A percentile compares a stretch with the other conserved stretches of the same genome.
phyloP scores from a whole-genome alignment of 2,329 filamentous ascomycete genomes.

The Sporothrix brunneoviolacea region DNA sequence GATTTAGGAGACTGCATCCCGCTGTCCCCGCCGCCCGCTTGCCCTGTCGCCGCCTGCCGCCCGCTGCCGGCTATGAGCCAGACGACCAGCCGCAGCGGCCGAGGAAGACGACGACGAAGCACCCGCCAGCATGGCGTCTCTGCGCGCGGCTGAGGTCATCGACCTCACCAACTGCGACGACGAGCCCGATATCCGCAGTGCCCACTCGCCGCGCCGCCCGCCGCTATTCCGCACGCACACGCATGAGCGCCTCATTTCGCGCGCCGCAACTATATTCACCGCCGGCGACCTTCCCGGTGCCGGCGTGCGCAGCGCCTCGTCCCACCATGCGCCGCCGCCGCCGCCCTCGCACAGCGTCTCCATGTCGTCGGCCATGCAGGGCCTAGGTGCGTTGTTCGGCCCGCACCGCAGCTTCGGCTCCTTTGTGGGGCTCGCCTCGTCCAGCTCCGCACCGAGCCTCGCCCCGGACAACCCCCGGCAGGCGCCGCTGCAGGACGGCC shows the following conservation, averaged over 20 bases:
- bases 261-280: not conserved
- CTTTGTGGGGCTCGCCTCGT: not conserved
- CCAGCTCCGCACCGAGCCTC: no score
- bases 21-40: no score
- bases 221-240: not conserved
- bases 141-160: constrained; percentile 12
- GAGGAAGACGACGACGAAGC: constrained; percentile 1
- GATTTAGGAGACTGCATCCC: no score
- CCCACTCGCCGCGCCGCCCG: constrained; percentile 9
- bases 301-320: not conserved
- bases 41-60: no score
- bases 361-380: not conserved
- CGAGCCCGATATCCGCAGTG: constrained; percentile 5
- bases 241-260: not conserved
- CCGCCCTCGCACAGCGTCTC: not conserved
- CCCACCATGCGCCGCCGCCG: not conserved
- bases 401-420: not conserved
- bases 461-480: no score
- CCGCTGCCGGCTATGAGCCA: constrained; percentile 11
- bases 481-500: no score
- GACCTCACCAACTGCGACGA: constrained; percentile 17
- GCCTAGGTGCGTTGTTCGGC: not conserved
- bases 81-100: constrained; percentile 2
- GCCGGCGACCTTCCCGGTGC: not conserved
- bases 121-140: constrained; percentile 7